These are phyloP conservation scores for Centaurea solstitialis DNA, from an alignment of 129 eudicot genomes.

Conservation along the genomic window DNA sequence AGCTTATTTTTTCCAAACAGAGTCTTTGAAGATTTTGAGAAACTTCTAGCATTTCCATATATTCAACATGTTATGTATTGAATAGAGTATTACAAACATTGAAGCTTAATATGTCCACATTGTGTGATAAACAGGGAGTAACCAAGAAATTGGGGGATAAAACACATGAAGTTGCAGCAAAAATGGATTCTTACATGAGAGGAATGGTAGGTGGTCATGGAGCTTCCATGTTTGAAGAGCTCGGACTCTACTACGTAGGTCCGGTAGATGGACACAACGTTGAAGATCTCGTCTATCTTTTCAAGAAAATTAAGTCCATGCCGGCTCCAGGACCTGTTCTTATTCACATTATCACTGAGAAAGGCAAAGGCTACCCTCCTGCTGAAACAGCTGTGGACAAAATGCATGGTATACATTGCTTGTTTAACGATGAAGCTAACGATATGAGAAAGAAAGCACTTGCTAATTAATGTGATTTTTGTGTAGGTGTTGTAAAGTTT, in stretches of 20 bases:
- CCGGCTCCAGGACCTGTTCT: slow-evolving; percentile 61
- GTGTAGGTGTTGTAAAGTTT: slow-evolving; percentile 64
- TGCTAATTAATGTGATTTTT: not conserved
- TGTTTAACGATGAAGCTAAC: not conserved
- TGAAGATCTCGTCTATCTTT: slow-evolving; percentile 53
- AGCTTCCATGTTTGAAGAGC: slow-evolving; percentile 60
- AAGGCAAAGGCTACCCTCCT: slow-evolving; percentile 78
- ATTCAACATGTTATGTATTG: no score
- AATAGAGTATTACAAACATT: not conserved
- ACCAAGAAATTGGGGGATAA: slow-evolving; percentile 48
- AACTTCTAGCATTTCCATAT: no score
- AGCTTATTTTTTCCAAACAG: no score
- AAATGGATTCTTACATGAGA: slow-evolving; percentile 42
- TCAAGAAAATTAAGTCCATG: slow-evolving; percentile 46
- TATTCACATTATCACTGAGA: slow-evolving; percentile 68
- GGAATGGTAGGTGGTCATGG: slow-evolving; percentile 35
- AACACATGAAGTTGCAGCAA: slow-evolving; percentile 54
- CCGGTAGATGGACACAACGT: slow-evolving; percentile 76
- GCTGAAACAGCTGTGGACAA: slow-evolving; percentile 70
- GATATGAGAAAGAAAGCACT: not conserved
- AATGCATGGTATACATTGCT: slow-evolving; percentile 54
- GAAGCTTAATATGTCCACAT: not conserved
- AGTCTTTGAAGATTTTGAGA: no score
- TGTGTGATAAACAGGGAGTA: slow-evolving; percentile 35
- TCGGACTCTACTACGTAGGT: slow-evolving; percentile 69